Base-by-base conservation (phyloP, 73 alveolate species). In the Blepharisma stoltei region DNA sequence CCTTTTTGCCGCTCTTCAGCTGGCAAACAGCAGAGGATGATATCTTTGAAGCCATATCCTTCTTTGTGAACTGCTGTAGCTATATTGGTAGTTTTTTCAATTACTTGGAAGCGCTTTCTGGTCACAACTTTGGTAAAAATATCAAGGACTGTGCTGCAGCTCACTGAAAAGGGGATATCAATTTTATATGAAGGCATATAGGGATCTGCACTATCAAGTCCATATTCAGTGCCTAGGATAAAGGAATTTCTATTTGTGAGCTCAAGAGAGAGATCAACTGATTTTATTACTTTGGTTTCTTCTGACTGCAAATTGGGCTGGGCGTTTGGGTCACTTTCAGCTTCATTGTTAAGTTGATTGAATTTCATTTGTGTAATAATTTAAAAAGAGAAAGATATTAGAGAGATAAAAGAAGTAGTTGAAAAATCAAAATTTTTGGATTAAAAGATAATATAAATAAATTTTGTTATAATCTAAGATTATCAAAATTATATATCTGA, bases 41-140 rank as follows among this genome's bases (percentile, higher is more conserved):
- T 9, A 43, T 69, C 45, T 69, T 69, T 69, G 4, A 38, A 69
- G 55, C 41, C 11, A 69, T 44, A 69, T 37, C 67, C 20, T 69
- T 44, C 79, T 69, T 69, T 69, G 4, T 38, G 27, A 18, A 69
- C 79, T 14, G 79, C 79, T 44, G 79, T 69, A n/a, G 79, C 55
- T 20, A 46, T 69, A 9, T 47, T 37, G 23, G 32, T 44, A 43
- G 18, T 46, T 46, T 43, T 23, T 4, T 69, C 79, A 38, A 69
- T 69, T 9, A 69, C 38, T 69, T 69, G 1, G 27, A 69, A 69
- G 75, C 60, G 20, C 4, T 69, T 44, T 44, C 27, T 69, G 14
- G 76, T 69, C n/a, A 53, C 79, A n/a, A 43, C 23, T 8, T 9
- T 18, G 71, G 67, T 7, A 43, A 69, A 69, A 18, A 69, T 44